phyloP scores from a whole-genome alignment of 228 moss, liverwort and hornwort species.

The Sphagnum fallax region DNA sequence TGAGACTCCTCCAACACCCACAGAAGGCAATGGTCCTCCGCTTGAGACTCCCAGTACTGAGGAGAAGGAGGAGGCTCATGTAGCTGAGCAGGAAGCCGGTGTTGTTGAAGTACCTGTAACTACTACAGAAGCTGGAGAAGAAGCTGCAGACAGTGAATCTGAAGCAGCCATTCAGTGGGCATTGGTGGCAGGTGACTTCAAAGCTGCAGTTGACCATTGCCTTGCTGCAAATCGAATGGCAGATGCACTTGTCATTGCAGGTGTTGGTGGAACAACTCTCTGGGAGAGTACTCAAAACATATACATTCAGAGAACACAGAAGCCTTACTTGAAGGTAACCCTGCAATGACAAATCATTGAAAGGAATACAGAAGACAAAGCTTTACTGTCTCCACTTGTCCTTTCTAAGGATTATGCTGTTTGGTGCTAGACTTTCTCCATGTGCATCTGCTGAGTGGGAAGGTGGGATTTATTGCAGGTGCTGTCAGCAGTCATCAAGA shows the following conservation, averaged over 20 bases:
- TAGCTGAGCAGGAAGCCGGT: background rate
- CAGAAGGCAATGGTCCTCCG: slow-evolving; percentile 26
- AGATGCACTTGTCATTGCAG: slow-evolving; percentile 91
- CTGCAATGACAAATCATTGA: too few relatives aligned
- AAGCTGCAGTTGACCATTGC: slow-evolving; percentile 81
- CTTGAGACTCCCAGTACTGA: slow-evolving; percentile 12
- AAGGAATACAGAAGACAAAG: too few relatives aligned
- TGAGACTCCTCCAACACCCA: slow-evolving; percentile 55
- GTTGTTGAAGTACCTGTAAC: slow-evolving; percentile 13
- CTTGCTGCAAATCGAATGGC: slow-evolving; percentile 66
- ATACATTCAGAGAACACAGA: slow-evolving; percentile 61
- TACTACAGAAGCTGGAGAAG: background rate
- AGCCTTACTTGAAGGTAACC: slow-evolving; percentile 79
- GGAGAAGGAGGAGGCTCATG: background rate
- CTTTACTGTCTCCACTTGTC: too few relatives aligned
- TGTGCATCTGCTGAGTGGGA: too few relatives aligned
- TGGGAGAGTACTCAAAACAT: slow-evolving; percentile 94
- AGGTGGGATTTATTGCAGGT: too few relatives aligned
- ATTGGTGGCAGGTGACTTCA: slow-evolving; percentile 82
- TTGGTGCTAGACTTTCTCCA: too few relatives aligned
- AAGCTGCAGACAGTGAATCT: slow-evolving; percentile 19
- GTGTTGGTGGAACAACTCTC: slow-evolving; percentile 68
- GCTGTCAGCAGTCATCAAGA: slow-evolving; percentile 81
- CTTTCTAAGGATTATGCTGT: too few relatives aligned
- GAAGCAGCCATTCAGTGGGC: slow-evolving; percentile 86